Evolutionary conservation across 768 basidiomycete genomes (phyloP), one percentile per base, ranked within the genome.

Genomic region (Pleurotus tuber-regium): DNA sequence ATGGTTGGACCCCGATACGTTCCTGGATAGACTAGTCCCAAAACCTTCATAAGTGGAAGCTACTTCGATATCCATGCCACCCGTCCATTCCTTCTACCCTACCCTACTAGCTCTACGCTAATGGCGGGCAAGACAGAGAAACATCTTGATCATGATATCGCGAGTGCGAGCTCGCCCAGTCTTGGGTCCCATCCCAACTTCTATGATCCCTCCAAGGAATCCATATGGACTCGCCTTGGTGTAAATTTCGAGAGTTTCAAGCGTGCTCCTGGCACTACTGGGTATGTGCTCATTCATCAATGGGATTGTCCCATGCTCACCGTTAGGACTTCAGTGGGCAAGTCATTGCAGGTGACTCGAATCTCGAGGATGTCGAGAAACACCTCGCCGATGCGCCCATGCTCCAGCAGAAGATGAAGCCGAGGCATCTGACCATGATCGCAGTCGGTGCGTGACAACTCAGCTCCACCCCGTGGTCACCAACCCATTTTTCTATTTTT

Each of bases 331-430:
- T 29, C 48, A 75, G 73, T 59, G 73, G 72, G 48, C 69, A 73
- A 38, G 61, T 66, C 49, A 61, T 75, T 33, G 63, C 61, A 16
- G 74, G 75, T 46, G 58, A 54, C 49, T 43, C 57, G 42, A 69
- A 69, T 63, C 57, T 70, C 26, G 60, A 63, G 30, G 70, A 75
- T 53, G 21, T 69, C 4, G 72, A 72, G 53, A 63, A 58, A 18
- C 43, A 72, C 43, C 58, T 68, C 53, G 71, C 69, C 19, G 72
- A 75, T 23, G 66, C 68, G 16, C 74, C 75, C 8, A 72, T 75
- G 70, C 61, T 77, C 16, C 75, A 77, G 52, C 72, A 73, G 54
- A 73, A 75, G 62, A 73, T 77, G 73, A 75, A 75, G 63, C 70
- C 71, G 8, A 61, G 75, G 33, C 75, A 77, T 65, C 53, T 77